Conservation (phyloP, 2,329 filamentous ascomycete genomes). For the Cladosporium sp. region DNA sequence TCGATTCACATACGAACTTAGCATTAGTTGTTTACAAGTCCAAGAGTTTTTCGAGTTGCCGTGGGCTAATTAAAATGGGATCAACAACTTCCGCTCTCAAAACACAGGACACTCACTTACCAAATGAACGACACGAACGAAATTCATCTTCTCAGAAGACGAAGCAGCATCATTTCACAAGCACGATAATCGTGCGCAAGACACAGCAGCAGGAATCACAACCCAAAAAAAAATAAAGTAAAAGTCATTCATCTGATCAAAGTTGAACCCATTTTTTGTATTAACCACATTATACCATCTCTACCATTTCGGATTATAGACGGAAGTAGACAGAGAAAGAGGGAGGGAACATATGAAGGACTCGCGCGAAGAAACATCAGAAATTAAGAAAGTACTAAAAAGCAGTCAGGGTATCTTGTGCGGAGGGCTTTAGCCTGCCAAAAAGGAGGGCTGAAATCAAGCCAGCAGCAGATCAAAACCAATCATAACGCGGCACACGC, state of each 20-base stretch:
- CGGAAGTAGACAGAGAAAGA: background rate
- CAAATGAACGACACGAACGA: no score
- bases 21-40: no score
- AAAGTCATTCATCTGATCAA: background rate
- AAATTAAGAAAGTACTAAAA: background rate
- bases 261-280: background rate
- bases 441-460: background rate
- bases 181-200: no score
- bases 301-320: constrained; percentile 15
- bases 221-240: background rate
- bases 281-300: constrained; percentile 21
- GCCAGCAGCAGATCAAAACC: constrained; percentile 14
- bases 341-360: background rate
- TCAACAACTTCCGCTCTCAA: no score
- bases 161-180: no score
- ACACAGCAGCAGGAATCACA: background rate
- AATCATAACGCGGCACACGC: constrained; percentile 14
- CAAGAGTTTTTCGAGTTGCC: no score
- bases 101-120: no score
- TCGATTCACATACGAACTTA: no score
- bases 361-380: background rate
- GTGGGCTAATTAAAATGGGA: no score
- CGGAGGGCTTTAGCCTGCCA: constrained; percentile 17
- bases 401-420: constrained; percentile 23
- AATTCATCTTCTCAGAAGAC: no score